Conservation (phyloP, 768 basidiomycete species). For the Lepiota venenata region DNA sequence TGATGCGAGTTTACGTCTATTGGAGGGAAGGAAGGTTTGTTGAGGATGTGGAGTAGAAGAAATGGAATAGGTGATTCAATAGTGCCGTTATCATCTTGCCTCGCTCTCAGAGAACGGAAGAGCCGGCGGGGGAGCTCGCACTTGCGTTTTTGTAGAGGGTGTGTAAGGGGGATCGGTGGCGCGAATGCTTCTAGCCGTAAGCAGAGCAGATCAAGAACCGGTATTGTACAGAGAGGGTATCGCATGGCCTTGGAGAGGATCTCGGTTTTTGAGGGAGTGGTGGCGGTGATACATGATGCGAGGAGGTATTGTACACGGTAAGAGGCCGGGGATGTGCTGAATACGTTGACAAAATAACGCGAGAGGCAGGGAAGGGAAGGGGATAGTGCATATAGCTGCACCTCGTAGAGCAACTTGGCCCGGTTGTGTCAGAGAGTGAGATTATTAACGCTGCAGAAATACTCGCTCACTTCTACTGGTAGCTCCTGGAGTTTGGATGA, state of each 20-base stretch:
- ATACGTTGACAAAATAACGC: constrained; percentile 48
- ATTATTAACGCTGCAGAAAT: constrained; percentile 6
- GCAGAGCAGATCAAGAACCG: constrained; percentile 26
- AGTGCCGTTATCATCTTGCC: constrained; percentile 20
- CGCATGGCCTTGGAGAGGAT: constrained; percentile 45
- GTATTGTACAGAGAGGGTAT: constrained; percentile 56
- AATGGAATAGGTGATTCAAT: constrained; percentile 53
- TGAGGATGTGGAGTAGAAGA: constrained; percentile 50
- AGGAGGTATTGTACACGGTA: constrained; percentile 70
- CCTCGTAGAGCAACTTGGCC: constrained; percentile 69
- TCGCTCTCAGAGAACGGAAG: constrained; percentile 50
- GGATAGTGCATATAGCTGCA: constrained; percentile 71
- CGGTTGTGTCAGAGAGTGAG: constrained; percentile 3
- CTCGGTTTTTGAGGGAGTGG: constrained; percentile 27
- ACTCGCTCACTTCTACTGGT: constrained; percentile 12
- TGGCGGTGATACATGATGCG: constrained; percentile 20
- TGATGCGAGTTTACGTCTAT: constrained; percentile 63
- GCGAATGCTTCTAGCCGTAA: constrained; percentile 33
- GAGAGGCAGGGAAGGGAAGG: constrained; percentile 58
- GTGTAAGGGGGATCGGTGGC: constrained; percentile 21
- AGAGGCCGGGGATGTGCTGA: constrained; percentile 49
- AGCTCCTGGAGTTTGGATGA: constrained; percentile 4
- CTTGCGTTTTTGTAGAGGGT: neutral
- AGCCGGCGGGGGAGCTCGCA: constrained; percentile 64
- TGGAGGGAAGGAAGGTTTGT: constrained; percentile 25